Base-by-base conservation (phyloP, 2,329 filamentous ascomycete genomes). In the Neofusicoccum ribis region DNA sequence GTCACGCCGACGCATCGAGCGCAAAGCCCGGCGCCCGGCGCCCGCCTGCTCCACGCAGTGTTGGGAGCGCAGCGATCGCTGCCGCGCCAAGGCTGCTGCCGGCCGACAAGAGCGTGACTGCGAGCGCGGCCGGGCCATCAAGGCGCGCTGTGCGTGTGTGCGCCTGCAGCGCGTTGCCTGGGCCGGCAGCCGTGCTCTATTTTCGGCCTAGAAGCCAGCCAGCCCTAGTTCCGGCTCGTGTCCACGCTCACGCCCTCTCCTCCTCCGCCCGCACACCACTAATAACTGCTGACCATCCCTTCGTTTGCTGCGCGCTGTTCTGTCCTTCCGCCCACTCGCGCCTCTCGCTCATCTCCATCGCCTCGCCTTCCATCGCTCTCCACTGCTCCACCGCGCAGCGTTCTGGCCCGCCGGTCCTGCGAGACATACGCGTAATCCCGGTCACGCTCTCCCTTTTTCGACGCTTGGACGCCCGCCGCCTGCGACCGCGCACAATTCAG, bases 321-420 rank as follows among this genome's bases (percentile, higher is more conserved):
- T 60, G 52, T 46, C 59, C 65, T n/a, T n/a, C 56, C 63, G 62
- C 62, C 20, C 62, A 23, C 31, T 11, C 67, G 51, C 49, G 15
- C 41, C 59, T 46, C 41, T 63, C 63, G 61, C 65, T 60, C 61
- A 46, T 61, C 34, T 63, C 49, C 37, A 31, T 39, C 47, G 15
- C 44, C 17, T 34, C 39, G 37, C 9, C 14, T 39, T 15, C 37
- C 54, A 58, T 62, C 61, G 64, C 50, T 59, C 56, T 15, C 47
- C 37, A 58, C 39, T 23, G 27, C 27, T 31, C 27, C 27, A 5
- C 27, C 27, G 27, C 27, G 27, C 27, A 31, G 27, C 27, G 27
- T 31, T 31, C 27, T 31, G 27, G 27, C 27, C 27, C 27, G 27
- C 27, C 27, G 37, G 36, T 12, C 1, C 23, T 15, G 31, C 56